Conservation (phyloP, 257 asterid genomes). For the Sherardia arvensis region DNA sequence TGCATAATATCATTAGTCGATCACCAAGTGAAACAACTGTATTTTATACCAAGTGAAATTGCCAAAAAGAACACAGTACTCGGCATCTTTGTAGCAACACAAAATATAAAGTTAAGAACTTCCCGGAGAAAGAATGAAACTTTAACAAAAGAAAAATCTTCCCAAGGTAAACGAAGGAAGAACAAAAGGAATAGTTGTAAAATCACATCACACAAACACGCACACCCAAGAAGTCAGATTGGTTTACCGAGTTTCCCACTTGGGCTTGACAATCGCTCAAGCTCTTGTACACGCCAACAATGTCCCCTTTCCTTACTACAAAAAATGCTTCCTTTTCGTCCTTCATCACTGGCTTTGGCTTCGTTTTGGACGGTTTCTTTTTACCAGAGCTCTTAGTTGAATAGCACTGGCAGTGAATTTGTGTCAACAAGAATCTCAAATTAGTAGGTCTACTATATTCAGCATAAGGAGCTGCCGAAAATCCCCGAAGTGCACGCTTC, state of each 20-base stretch:
- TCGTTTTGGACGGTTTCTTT: slow-evolving; percentile 26
- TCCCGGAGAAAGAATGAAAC: neutral
- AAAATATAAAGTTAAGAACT: neutral
- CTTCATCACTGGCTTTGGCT: slow-evolving; percentile 41
- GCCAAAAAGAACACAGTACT: neutral
- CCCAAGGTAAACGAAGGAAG: neutral
- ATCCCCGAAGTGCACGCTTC: slow-evolving; percentile 28
- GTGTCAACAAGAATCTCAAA: slow-evolving; percentile 23
- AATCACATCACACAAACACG: neutral
- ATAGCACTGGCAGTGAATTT: slow-evolving; percentile 37
- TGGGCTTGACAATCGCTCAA: slow-evolving; percentile 93
- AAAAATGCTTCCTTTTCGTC: slow-evolving; percentile 87
- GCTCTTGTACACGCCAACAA: slow-evolving; percentile 83
- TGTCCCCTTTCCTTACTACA: slow-evolving; percentile 91
- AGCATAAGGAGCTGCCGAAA: slow-evolving; percentile 24
- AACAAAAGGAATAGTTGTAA: neutral
- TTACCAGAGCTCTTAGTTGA: slow-evolving; percentile 40
- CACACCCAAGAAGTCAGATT: slow-evolving; percentile 4
- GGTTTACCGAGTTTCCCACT: slow-evolving; percentile 95
- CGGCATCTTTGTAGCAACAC: neutral
- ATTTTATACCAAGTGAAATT: neutral
- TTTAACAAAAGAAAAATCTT: neutral
- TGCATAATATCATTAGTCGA: slow-evolving; percentile 17
- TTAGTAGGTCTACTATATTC: slow-evolving; percentile 36
- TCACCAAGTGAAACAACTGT: neutral